Percentiles rank a stretch among this genome's conserved stretches.
phyloP scores from a whole-genome alignment of 257 asterid species.

The Jacaranda mimosifolia region DNA sequence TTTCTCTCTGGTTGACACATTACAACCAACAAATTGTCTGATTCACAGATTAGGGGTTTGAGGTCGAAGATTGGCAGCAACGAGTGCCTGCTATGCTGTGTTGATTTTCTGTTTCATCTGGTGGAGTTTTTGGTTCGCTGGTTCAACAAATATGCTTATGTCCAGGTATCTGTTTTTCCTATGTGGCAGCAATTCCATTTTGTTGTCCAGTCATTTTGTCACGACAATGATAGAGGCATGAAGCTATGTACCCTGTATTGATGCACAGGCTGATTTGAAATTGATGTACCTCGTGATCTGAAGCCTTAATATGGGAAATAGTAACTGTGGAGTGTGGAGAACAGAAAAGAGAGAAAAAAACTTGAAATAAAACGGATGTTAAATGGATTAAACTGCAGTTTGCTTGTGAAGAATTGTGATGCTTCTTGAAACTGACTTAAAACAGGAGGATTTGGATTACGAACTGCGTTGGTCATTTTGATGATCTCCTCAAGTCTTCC shows the following conservation, averaged over 20 bases:
- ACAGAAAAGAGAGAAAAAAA: no score
- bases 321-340: no score
- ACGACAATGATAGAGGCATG: not conserved
- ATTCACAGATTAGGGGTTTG: slow-evolving; percentile 89
- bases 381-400: no score
- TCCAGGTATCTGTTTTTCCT: slow-evolving; percentile 67
- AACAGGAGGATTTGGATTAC: no score
- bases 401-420: no score
- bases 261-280: no score
- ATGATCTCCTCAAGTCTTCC: no score
- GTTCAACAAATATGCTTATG: slow-evolving; percentile 98
- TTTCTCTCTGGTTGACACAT: slow-evolving; percentile 22
- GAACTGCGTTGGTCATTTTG: no score
- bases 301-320: no score
- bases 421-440: no score
- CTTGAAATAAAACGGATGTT: no score
- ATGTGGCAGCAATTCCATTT: not conserved
- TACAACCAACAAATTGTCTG: slow-evolving; percentile 30
- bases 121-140: slow-evolving; percentile 96
- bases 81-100: slow-evolving; percentile 96
- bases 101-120: slow-evolving; percentile 89
- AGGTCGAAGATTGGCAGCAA: slow-evolving; percentile 95
- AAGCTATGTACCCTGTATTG: not conserved
- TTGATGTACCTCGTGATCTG: no score
- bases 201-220: not conserved